phyloP scores from a whole-genome alignment of 2,329 filamentous ascomycete genomes.

The Ceratocystis cubensis region DNA sequence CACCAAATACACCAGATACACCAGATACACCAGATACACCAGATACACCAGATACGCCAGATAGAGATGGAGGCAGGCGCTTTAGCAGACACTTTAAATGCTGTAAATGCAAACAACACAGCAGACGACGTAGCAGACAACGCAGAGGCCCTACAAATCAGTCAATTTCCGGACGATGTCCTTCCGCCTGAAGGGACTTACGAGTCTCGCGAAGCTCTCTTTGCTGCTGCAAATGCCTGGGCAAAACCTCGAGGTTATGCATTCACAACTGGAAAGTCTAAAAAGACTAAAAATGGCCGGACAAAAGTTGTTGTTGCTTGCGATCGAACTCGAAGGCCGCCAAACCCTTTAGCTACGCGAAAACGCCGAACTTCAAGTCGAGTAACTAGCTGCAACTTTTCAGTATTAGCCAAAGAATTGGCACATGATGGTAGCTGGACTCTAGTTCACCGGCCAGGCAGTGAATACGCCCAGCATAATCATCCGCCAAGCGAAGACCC shows the following conservation, averaged over 20 bases:
- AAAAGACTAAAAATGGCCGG: neutral
- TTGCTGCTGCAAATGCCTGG: neutral
- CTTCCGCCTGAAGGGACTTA: neutral
- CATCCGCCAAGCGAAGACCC: neutral
- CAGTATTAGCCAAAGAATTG: neutral
- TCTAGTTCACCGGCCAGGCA: neutral
- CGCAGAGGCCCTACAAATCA: no score
- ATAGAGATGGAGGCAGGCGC: no score
- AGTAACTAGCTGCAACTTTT: neutral
- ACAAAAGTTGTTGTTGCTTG: neutral
- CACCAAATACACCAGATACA: no score
- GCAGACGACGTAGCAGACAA: no score
- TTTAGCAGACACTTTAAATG: accelerated
- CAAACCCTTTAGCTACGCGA: neutral
- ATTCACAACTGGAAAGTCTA: neutral
- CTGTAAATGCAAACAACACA: no score
- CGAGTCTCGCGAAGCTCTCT: neutral
- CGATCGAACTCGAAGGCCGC: neutral
- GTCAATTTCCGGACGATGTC: neutral
- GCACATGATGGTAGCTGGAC: neutral
- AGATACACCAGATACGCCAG: no score
- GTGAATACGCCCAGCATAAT: neutral
- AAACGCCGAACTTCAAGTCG: neutral
- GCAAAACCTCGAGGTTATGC: neutral
- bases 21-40: no score